These are phyloP conservation scores for Fibroporia radiculosa DNA, from an alignment of 768 basidiomycete genomes.

Conservation along the genomic window DNA sequence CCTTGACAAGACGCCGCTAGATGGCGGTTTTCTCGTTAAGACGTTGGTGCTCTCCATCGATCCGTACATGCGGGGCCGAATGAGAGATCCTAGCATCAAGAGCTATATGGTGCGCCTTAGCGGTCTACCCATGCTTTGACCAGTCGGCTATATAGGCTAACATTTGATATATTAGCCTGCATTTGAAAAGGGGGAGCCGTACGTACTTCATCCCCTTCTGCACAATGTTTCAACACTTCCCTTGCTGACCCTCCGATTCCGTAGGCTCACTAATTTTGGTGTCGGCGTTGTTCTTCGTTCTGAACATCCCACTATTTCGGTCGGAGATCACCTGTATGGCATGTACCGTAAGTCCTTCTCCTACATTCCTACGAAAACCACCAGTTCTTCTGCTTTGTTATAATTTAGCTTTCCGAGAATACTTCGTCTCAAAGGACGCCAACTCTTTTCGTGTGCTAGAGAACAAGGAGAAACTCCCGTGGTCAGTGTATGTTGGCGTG, in stretches of 20 bases:
- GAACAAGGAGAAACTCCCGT: slow-evolving; percentile 39
- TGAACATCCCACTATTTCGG: slow-evolving; percentile 15
- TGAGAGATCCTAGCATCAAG: slow-evolving; percentile 10
- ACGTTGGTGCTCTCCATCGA: slow-evolving; percentile 18
- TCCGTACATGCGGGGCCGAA: slow-evolving; percentile 14
- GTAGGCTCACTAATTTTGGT: slow-evolving; percentile 16
- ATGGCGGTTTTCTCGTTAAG: slow-evolving; percentile 24
- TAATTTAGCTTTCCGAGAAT: slow-evolving; percentile 34
- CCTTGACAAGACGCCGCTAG: slow-evolving; percentile 17
- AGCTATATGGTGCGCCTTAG: slow-evolving; percentile 11
- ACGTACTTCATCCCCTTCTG: not conserved
- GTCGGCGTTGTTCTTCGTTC: slow-evolving; percentile 22
- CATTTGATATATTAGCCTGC: not conserved
- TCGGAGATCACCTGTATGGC: slow-evolving; percentile 21
- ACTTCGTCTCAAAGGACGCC: slow-evolving; percentile 24
- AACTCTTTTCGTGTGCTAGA: slow-evolving; percentile 20
- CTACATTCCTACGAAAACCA: slow-evolving; percentile 9
- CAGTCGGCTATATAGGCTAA: too few relatives aligned
- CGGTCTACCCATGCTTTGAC: too few relatives aligned
- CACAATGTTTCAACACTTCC: not conserved
- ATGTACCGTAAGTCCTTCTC: slow-evolving; percentile 12
- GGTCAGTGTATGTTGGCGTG: slow-evolving; percentile 41
- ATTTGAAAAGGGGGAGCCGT: not conserved
- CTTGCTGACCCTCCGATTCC: slow-evolving; percentile 4
- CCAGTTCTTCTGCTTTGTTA: too few relatives aligned